Base-by-base conservation (phyloP, 2,329 filamentous ascomycete genomes). In the Arthrobotrys sphaeroides region DNA sequence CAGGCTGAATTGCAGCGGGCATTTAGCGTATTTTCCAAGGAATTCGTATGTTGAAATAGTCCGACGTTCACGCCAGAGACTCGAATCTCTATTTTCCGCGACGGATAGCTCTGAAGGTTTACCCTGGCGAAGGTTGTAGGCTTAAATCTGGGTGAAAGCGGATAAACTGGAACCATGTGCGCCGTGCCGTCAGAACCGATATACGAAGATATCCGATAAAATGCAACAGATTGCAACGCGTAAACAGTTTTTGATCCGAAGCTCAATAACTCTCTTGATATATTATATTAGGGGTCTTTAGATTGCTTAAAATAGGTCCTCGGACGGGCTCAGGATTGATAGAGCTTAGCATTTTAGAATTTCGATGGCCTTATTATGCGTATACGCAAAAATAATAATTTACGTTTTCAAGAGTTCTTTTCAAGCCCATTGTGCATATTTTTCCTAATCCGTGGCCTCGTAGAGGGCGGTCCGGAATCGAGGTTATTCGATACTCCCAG, bases 1-100 rank as follows among this genome's bases (percentile, higher is more conserved):
- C 55, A 36, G 66, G 55, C 66, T 70, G 66, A 70, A 70, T 70
- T 55, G 22, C 13, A 40, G 42, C 59, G n/a, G n/a, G n/a, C n/a
- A n/a, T n/a, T n/a, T n/a, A n/a, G n/a, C n/a, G n/a, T n/a, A 38
- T 36, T 62, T 9, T 49, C 28, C 10, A 33, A 9, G 18, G 24
- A 59, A 49, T 49, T n/a, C n/a, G n/a, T n/a, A n/a, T n/a, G n/a
- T n/a, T n/a, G 31, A 31, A 60, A 28, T 20, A 53, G 31, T 55
- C 51, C 51, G 31, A 61, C 18, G 43, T 60, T 53, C 45, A 49
- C 43, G 62, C 40, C 16, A 24, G 7, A 28, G n/a, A 38, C 24
- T 55, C 55, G 66, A 57, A 60, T 53, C 45, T 62, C 45, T 55
- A 55, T 28, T 69, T 42, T 53, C 55, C 18, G 18, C 31, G 13